These are phyloP conservation scores for Populus simonii DNA, from an alignment of 345 rosid genomes.

Conservation along the genomic window DNA sequence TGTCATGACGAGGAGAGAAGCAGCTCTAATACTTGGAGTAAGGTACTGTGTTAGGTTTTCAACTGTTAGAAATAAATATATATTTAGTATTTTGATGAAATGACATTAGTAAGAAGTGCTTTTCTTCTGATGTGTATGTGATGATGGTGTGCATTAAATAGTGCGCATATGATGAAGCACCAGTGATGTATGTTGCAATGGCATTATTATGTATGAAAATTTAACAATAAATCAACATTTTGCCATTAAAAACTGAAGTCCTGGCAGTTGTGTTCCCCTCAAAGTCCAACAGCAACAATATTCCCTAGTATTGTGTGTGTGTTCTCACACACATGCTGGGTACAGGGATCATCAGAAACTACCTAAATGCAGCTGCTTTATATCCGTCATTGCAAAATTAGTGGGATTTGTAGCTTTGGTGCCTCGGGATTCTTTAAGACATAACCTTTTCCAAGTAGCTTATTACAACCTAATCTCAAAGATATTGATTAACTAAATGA, in stretches of 20 bases:
- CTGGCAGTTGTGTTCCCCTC: neutral
- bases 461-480: neutral
- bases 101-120: neutral
- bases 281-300: neutral
- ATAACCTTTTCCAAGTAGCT: neutral
- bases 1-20: constrained; percentile 38
- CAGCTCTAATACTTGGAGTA: constrained; percentile 40
- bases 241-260: neutral
- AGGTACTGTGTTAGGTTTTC: constrained; percentile 14
- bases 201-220: neutral
- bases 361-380: neutral
- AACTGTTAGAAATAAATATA: no score
- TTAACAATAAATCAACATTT: neutral
- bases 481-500: neutral
- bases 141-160: neutral
- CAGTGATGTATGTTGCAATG: neutral
- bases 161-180: neutral
- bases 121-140: neutral
- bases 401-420: neutral
- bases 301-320: neutral
- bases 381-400: neutral
- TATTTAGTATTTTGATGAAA: neutral
- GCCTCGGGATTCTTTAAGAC: neutral
- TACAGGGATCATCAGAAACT: neutral
- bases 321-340: neutral